These are phyloP conservation scores for Oryza officinalis DNA, from an alignment of 176 grass and related monocot genomes.

Conservation along the genomic window DNA sequence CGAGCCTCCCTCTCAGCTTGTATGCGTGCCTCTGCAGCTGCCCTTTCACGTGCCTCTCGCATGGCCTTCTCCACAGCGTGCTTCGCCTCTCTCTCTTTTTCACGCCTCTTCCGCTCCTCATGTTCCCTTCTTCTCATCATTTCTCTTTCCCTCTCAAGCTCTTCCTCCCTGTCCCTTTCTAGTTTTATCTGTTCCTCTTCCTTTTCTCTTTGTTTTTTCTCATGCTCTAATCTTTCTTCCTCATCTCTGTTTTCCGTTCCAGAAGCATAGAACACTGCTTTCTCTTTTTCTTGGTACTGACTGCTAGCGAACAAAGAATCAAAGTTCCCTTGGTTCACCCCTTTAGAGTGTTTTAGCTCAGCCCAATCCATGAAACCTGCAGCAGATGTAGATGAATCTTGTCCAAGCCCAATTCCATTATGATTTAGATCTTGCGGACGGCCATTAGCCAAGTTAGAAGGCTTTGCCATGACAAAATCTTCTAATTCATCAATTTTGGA, in stretches of 20 bases:
- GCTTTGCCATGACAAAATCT: constrained; percentile 55
- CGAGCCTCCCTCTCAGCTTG: constrained; percentile 52
- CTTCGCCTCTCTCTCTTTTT: constrained; percentile 46
- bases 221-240: constrained; percentile 31
- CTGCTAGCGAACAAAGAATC: constrained; percentile 22
- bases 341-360: constrained; percentile 36
- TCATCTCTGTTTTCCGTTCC: constrained; percentile 23
- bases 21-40: constrained; percentile 41
- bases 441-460: constrained; percentile 43
- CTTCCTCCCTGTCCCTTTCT: constrained; percentile 46
- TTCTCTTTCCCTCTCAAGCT: constrained; percentile 47
- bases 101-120: constrained; percentile 40
- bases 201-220: constrained; percentile 33
- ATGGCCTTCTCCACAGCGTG: constrained; percentile 48
- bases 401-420: constrained; percentile 41
- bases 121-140: constrained; percentile 38
- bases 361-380: constrained; percentile 32
- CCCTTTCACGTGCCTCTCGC: constrained; percentile 53
- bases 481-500: constrained; percentile 62
- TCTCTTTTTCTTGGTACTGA: constrained; percentile 33
- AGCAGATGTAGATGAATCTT: constrained; percentile 45
- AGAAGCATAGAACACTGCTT: constrained; percentile 5
- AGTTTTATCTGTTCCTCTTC: constrained; percentile 38
- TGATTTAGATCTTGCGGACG: constrained; percentile 10
- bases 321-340: constrained; percentile 20